A percentile compares a stretch with the other conserved stretches of the same genome.
Evolutionary conservation across 768 basidiomycete species (phyloP).

Genomic region (Pleurotus eryngii): DNA sequence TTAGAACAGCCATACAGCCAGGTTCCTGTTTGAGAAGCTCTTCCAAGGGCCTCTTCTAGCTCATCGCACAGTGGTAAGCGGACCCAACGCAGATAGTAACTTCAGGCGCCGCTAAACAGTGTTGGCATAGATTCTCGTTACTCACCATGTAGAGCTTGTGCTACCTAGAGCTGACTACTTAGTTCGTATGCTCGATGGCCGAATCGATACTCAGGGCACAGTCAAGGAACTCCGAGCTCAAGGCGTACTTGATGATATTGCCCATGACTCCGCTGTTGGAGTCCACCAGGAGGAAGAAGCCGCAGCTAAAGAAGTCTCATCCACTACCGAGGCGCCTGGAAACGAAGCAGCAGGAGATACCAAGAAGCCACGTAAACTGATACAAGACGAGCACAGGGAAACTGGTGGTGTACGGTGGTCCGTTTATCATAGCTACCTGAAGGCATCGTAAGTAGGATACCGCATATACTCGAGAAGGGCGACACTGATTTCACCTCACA

Average conservation of each 20-base stretch:
- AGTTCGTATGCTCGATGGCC: constrained; percentile 77
- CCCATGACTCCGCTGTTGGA: constrained; percentile 47
- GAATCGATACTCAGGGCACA: constrained; percentile 72
- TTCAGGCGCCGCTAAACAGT: background rate
- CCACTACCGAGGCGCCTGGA: constrained; percentile 22
- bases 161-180: constrained; percentile 72
- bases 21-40: constrained; percentile 59
- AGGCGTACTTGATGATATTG: constrained; percentile 61
- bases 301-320: constrained; percentile 23
- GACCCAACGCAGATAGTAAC: background rate
- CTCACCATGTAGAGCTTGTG: constrained; percentile 82
- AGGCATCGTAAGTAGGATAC: constrained; percentile 54
- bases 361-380: constrained; percentile 69
- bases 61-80: constrained; percentile 60
- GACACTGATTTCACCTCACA: background rate
- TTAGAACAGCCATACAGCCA: constrained; percentile 68
- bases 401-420: constrained; percentile 80
- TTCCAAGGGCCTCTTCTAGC: constrained; percentile 63
- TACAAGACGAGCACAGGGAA: constrained; percentile 82
- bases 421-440: constrained; percentile 64
- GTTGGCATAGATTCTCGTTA: constrained; percentile 56
- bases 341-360: constrained; percentile 17
- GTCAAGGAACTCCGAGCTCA: constrained; percentile 58
- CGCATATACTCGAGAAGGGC: no score
- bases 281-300: constrained; percentile 43